These are phyloP conservation scores for Babesia caballi DNA, from an alignment of 169 alveolate genomes.

Conservation along the genomic window DNA sequence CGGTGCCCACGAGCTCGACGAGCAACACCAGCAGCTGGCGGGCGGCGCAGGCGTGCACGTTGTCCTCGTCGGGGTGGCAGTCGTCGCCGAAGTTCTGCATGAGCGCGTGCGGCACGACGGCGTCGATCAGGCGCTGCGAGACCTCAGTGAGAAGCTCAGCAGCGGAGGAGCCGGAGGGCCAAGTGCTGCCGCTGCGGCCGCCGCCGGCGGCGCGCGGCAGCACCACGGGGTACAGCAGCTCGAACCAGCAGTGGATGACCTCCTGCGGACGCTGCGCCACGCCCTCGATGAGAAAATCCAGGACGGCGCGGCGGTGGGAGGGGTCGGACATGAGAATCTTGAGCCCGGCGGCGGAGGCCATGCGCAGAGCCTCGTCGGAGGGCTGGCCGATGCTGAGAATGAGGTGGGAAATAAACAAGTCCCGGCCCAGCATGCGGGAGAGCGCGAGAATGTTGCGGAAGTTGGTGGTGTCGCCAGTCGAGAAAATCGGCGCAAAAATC, in stretches of 20 bases:
- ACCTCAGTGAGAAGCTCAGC: neutral
- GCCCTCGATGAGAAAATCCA: constrained; percentile 27
- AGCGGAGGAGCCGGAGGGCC: too few species aligned
- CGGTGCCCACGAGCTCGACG: neutral
- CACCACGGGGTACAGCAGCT: constrained; percentile 2
- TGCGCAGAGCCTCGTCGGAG: constrained; percentile 1
- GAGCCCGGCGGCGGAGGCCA: constrained; percentile 19
- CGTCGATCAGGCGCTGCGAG: neutral
- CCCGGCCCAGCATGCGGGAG: constrained; percentile 22
- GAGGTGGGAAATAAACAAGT: constrained; percentile 16
- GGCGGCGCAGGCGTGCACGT: constrained; percentile 20
- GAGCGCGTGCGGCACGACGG: neutral
- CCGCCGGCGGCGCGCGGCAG: neutral
- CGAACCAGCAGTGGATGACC: constrained; percentile 20
- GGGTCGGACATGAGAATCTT: constrained; percentile 1
- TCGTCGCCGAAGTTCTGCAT: constrained; percentile 36
- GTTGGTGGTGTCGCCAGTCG: constrained; percentile 20
- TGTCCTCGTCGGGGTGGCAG: constrained; percentile 37
- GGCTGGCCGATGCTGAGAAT: neutral
- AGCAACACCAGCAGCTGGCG: constrained; percentile 20
- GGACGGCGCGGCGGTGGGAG: neutral
- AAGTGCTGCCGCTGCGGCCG: neutral
- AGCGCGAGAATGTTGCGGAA: constrained; percentile 14
- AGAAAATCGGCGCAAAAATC: constrained; percentile 13
- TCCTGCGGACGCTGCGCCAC: neutral